Evolutionary conservation across 2,329 filamentous ascomycete species (phyloP), one percentile per base, ranked within the genome.

Genomic region (Coniella lustricola): DNA sequence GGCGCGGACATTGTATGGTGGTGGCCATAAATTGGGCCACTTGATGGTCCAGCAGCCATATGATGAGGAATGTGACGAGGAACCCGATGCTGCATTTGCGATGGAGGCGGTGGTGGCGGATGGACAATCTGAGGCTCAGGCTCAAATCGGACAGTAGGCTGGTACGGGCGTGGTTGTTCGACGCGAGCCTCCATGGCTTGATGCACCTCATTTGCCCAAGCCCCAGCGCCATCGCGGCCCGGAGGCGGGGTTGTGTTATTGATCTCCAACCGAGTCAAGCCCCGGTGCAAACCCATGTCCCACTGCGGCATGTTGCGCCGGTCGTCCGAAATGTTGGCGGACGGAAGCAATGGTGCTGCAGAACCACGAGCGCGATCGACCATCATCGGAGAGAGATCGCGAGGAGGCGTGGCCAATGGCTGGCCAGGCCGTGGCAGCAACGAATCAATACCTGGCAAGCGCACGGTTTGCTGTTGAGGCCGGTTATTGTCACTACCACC

Each of bases 361-460:
- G 25, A 5, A 29, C 66, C 31, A 53, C 67, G 46, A 58, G 77
- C 64, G 31, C 68, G 59, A 56, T 95, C 88, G 9, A 90, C 68
- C 60, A 85, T 78, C 87, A 93, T 90, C 0, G 89, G 87, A 45
- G 87, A 90, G 2, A 79, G 73, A 46, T 77, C 76, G 40, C 84
- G 79, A 42, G 80, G 76, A 1, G 79, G 77, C 7, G 84, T 81
- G 0, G 85, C 79, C 12, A 73, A 64, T 1, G 81, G 76, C 17
- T 77, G 77, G 50, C 78, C 77, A 21, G 81, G 84, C 20, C 87
- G 72, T 48, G 87, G 83, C 60, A 91, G 89, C 58, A 96, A 95
- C 14, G 88, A 94, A 63, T 95, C 89, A 56, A 96, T 96, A 13
- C 90, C 90, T 1, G 90, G 90, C 13, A 96, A 75, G 34, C 88